phyloP scores from a whole-genome alignment of 345 rosid genomes.

The Linum trigynum region DNA sequence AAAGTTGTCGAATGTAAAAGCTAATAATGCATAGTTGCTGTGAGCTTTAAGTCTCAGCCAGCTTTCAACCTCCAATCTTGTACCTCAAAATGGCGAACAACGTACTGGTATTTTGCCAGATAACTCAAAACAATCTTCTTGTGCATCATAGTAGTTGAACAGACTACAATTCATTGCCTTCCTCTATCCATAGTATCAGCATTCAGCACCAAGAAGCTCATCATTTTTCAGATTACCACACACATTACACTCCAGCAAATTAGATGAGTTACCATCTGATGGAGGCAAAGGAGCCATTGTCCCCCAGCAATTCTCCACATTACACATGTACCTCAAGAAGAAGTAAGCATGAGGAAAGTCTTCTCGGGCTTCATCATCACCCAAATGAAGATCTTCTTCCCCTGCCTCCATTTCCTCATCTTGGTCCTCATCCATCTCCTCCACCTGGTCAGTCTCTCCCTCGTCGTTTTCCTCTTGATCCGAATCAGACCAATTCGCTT shows the following conservation, averaged over 20 bases:
- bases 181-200: neutral
- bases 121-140: no score
- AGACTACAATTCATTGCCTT: no score
- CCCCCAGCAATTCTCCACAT: conserved; percentile 55
- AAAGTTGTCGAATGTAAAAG: no score
- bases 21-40: no score
- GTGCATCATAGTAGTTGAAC: no score
- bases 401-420: conserved; percentile 12
- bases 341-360: conserved; percentile 84
- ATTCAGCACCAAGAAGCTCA: conserved; percentile 21
- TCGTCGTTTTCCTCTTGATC: conserved; percentile 20
- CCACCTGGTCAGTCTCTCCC: conserved; percentile 19
- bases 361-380: conserved; percentile 14
- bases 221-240: conserved; percentile 61
- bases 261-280: conserved; percentile 22
- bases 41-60: no score
- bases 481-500: conserved; percentile 82
- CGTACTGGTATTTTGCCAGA: no score
- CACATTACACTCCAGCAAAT: conserved; percentile 70
- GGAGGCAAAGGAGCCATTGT: conserved; percentile 72
- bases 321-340: conserved; percentile 70
- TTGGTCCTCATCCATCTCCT: conserved; percentile 31
- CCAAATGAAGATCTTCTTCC: neutral
- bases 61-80: no score
- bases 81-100: no score